Conservation (phyloP, 257 asterid species). For the Gentiana macrophylla region DNA sequence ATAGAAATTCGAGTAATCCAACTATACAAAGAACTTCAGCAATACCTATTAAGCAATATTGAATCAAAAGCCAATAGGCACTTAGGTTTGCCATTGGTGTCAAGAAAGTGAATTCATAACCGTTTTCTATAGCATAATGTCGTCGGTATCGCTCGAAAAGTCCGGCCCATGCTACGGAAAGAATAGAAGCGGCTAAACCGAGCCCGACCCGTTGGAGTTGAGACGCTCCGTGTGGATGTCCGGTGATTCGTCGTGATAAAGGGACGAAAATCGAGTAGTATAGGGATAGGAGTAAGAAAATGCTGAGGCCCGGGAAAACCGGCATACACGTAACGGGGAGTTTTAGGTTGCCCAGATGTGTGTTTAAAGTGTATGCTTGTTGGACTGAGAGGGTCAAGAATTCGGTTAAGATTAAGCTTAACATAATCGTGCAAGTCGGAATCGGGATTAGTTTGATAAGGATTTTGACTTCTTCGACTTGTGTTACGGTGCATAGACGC, state of each 20-base stretch:
- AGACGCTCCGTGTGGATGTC: conserved; percentile 97
- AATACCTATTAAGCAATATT: conserved; percentile 90
- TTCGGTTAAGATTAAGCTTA: conserved; percentile 69
- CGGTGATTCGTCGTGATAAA: conserved; percentile 66
- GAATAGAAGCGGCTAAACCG: conserved; percentile 77
- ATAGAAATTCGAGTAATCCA: conserved; percentile 81
- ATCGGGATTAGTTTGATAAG: conserved; percentile 67
- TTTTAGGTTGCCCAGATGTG: conserved; percentile 71
- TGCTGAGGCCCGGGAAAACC: conserved; percentile 93
- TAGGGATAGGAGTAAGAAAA: conserved; percentile 73
- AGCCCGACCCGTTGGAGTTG: conserved; percentile 95
- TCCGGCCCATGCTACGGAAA: conserved; percentile 83
- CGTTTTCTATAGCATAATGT: conserved; percentile 61
- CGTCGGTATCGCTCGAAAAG: conserved; percentile 78
- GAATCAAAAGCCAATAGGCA: conserved; percentile 90
- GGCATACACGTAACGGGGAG: conserved; percentile 99
- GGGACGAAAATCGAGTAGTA: conserved; percentile 87
- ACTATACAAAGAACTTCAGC: conserved; percentile 93
- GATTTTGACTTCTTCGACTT: conserved; percentile 92
- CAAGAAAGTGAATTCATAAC: conserved; percentile 63
- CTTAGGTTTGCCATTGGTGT: conserved; percentile 76
- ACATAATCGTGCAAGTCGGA: conserved; percentile 83
- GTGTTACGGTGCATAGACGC: conserved; percentile 95
- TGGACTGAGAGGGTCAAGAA: conserved; percentile 86
- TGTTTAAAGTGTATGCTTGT: conserved; percentile 87